phyloP scores from a whole-genome alignment of 441 rosid genomes.

The Caryocar brasiliense region DNA sequence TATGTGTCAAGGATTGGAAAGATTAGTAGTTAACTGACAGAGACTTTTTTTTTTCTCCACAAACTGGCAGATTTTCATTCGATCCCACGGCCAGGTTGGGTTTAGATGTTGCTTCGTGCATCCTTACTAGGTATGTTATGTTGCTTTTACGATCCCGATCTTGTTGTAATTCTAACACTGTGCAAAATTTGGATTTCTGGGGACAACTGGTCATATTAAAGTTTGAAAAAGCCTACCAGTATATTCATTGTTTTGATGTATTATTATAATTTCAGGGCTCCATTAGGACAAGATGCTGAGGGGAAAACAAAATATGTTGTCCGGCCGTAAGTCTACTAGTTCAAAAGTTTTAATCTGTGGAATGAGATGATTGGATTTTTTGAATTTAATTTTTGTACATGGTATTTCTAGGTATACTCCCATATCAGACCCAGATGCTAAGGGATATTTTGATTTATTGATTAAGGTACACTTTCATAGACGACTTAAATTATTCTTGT shows the following conservation, averaged over 20 bases:
- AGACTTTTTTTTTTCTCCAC: slow-evolving; percentile 9
- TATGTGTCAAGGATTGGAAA: too few relatives aligned
- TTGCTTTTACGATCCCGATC: too few relatives aligned
- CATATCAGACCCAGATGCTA: slow-evolving; percentile 81
- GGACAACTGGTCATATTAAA: neutral
- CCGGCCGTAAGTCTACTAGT: slow-evolving; percentile 67
- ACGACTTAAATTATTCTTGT: slow-evolving; percentile 1
- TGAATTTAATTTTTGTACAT: slow-evolving; percentile 2
- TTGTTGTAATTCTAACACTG: too few relatives aligned
- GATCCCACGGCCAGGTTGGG: slow-evolving; percentile 78
- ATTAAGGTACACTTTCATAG: slow-evolving; percentile 51
- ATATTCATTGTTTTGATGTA: slow-evolving; percentile 8
- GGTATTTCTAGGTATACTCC: slow-evolving; percentile 75
- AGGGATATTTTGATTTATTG: slow-evolving; percentile 81
- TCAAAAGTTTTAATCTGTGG: slow-evolving; percentile 6
- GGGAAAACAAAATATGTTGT: slow-evolving; percentile 84
- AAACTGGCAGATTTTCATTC: slow-evolving; percentile 68
- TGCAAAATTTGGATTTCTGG: too few relatives aligned
- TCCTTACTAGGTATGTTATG: slow-evolving; percentile 63
- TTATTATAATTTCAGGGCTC: slow-evolving; percentile 57
- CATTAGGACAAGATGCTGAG: slow-evolving; percentile 65
- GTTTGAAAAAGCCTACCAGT: neutral
- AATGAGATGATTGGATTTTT: neutral
- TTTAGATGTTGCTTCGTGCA: slow-evolving; percentile 79
- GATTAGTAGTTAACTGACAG: neutral